Evolutionary conservation across 805 yeast genomes (phyloP), one percentile per base, ranked within the genome.

Genomic region (Wickerhamomyces sydowiorum): DNA sequence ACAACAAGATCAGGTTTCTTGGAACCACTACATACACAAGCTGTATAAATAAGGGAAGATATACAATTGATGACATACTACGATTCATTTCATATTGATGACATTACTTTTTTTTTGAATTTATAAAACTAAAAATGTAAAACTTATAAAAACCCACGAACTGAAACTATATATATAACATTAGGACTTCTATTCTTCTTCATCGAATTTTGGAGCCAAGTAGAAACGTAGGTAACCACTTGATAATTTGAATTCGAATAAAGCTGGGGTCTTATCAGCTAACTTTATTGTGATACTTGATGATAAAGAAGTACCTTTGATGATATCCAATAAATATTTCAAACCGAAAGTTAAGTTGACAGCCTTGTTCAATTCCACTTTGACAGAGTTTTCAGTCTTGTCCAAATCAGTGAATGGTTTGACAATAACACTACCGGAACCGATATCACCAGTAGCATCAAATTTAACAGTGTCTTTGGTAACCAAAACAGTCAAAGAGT

Each of bases 121-220:
- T 38, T 30, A 15, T 31, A 34, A 36, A 32, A 24, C 19, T n/a
- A 17, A 7, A 22, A 15, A 28, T 17, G n/a, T 29, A 23, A 35
- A 39, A 34, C 22, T 25, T 25, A 30, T 21, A 33, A 40, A 33
- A 28, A 39, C 14, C 27, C 27, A n/a, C 19, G 23, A 32, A 32
- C 5, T 32, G 35, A 32, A 32, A n/a, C n/a, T n/a, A n/a, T n/a
- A n/a, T n/a, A n/a, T n/a, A n/a, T n/a, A n/a, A n/a, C n/a, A n/a
- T n/a, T n/a, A n/a, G n/a, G n/a, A n/a, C n/a, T n/a, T n/a, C 59
- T 69, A 78, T 51, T 86, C 93, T 50, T 86, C 96, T 50, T 90
- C 98, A 51, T 86, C 96, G 62, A 93, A 88, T 75, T 93, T 91
- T 46, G 99, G 99, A 54, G 99, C 99, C 64, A 93, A 76, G 77